Evolutionary conservation across 371 early-diverging fungal species (phyloP).

Genomic region (Phascolomyces articulosus): DNA sequence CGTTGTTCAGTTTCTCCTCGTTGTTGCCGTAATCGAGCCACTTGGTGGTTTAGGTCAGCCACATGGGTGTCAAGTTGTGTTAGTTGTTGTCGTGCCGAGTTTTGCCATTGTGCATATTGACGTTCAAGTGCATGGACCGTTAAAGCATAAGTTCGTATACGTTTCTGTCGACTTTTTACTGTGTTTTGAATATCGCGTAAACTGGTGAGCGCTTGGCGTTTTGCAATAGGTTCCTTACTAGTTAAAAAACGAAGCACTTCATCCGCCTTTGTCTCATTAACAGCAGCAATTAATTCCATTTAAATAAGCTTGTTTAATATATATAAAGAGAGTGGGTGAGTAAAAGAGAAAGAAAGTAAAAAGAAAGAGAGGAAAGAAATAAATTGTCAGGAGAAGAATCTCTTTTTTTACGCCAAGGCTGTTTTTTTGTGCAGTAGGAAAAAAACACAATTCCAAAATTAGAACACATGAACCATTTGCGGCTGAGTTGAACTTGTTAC

Average conservation of each 20-base stretch:
- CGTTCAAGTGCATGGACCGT: slow-evolving; percentile 17
- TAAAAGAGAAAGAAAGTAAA: not conserved
- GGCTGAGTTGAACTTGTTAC: not conserved
- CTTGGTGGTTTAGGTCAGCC: slow-evolving; percentile 14
- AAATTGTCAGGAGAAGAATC: too few relatives aligned
- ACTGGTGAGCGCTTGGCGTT: slow-evolving; percentile 9
- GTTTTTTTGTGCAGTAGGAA: not conserved
- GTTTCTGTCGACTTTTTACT: slow-evolving; percentile 21
- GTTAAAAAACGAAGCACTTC: slow-evolving; percentile 5
- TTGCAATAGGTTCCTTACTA: slow-evolving; percentile 8
- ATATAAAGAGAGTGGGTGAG: too few relatives aligned
- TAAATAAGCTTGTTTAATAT: not conserved
- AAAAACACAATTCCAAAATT: slow-evolving; percentile 4
- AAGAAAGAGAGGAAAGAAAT: not conserved
- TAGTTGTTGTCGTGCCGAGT: not conserved
- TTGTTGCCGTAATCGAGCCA: slow-evolving; percentile 8
- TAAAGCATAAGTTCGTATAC: slow-evolving; percentile 11
- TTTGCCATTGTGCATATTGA: slow-evolving; percentile 11
- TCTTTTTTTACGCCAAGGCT: not conserved
- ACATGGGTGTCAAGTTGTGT: slow-evolving; percentile 8
- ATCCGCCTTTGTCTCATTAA: slow-evolving; percentile 1
- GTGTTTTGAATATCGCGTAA: slow-evolving; percentile 14
- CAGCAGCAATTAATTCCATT: slow-evolving; percentile 4
- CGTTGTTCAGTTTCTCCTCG: slow-evolving; percentile 12
- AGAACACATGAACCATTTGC: not conserved